Conservation (phyloP, 169 alveolate genomes). For the Cryptosporidium ryanae region DNA sequence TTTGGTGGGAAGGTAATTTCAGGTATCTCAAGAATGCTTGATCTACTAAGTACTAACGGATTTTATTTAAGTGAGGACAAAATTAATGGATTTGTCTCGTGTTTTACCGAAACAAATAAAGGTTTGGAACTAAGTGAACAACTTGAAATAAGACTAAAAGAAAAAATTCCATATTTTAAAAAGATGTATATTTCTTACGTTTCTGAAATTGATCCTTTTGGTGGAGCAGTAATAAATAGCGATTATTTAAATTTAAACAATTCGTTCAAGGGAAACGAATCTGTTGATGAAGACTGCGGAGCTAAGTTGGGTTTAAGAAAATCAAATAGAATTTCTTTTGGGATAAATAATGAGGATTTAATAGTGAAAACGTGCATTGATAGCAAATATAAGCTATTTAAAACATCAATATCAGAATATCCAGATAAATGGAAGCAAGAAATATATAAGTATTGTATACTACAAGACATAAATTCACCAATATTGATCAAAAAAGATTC, state of each 20-base stretch:
- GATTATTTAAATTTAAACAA: not conserved
- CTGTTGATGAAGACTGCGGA: not conserved
- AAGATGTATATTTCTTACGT: slow-evolving; percentile 15
- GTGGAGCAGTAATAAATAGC: not conserved
- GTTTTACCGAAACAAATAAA: not conserved
- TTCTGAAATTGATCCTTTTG: not conserved
- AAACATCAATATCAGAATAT: slow-evolving; percentile 17
- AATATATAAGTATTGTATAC: slow-evolving; percentile 74
- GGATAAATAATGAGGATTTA: slow-evolving; percentile 5
- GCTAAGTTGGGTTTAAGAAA: slow-evolving; percentile 2
- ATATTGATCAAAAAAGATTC: slow-evolving; percentile 54
- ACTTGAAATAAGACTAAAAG: not conserved
- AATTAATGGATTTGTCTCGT: not conserved
- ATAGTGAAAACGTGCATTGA: slow-evolving; percentile 24
- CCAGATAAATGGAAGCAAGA: slow-evolving; percentile 65
- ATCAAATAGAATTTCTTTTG: slow-evolving; percentile 47
- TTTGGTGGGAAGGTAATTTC: not conserved
- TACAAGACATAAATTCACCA: slow-evolving; percentile 42
- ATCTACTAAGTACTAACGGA: not conserved
- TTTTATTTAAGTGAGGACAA: not conserved
- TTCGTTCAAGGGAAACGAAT: not conserved
- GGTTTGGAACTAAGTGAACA: slow-evolving; percentile 17
- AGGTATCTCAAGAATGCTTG: not conserved
- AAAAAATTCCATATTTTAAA: slow-evolving; percentile 21
- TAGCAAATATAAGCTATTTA: slow-evolving; percentile 2